Conservation (phyloP, 768 basidiomycete species). For the Tylopilus felleus region DNA sequence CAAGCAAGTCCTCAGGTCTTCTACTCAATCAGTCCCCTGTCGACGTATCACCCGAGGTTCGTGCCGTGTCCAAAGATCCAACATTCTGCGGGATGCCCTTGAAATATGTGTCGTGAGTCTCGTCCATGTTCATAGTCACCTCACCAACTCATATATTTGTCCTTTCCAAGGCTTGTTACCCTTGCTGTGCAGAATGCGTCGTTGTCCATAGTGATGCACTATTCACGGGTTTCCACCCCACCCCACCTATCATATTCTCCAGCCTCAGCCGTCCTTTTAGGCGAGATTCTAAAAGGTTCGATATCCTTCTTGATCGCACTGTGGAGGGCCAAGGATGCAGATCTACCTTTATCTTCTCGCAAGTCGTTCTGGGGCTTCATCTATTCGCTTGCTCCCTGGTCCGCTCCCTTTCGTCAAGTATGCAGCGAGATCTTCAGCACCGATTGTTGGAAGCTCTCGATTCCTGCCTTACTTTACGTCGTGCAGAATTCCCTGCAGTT, state of each 20-base stretch:
- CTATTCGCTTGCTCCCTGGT: conserved; percentile 42
- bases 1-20: conserved; percentile 38
- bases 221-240: conserved; percentile 88
- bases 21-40: conserved; percentile 34
- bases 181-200: conserved; percentile 94
- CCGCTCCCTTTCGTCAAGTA: conserved; percentile 51
- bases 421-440: conserved; percentile 76
- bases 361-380: conserved; percentile 38
- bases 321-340: conserved; percentile 43
- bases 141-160: conserved; percentile 6
- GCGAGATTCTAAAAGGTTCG: conserved; percentile 89
- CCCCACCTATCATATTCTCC: conserved; percentile 83
- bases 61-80: conserved; percentile 34
- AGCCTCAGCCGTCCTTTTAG: conserved; percentile 89
- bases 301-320: conserved; percentile 92
- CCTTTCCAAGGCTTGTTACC: conserved; percentile 59
- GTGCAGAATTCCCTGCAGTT: conserved; percentile 98
- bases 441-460: conserved; percentile 97
- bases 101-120: conserved; percentile 77
- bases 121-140: background rate
- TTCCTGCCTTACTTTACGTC: conserved; percentile 92
- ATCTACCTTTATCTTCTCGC: conserved; percentile 40
- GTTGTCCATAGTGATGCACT: conserved; percentile 96
- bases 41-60: conserved; percentile 32
- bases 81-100: conserved; percentile 68